A percentile compares a stretch with the other conserved stretches of the same genome.
These are phyloP conservation scores for Hibiscus syriacus DNA, from an alignment of 345 rosid species.

Conservation along the genomic window DNA sequence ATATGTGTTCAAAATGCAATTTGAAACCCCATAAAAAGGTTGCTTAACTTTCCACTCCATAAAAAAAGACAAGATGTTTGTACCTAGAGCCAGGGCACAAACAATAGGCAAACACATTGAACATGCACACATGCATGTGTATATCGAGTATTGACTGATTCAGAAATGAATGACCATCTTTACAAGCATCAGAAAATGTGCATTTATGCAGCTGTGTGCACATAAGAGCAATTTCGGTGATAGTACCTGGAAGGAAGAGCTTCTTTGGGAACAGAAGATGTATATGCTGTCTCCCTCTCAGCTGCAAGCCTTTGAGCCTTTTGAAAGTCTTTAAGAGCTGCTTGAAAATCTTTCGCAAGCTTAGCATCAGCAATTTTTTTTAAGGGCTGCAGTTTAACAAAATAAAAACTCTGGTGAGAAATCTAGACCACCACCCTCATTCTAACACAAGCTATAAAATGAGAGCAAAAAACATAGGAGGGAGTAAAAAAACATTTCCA, in stretches of 20 bases:
- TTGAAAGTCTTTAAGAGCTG: slow-evolving; percentile 59
- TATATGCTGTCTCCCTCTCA: slow-evolving; percentile 50
- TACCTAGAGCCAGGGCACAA: background rate
- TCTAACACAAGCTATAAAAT: background rate
- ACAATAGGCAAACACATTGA: background rate
- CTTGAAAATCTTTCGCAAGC: slow-evolving; percentile 63
- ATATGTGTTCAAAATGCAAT: background rate
- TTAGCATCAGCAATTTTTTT: slow-evolving; percentile 73
- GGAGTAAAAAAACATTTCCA: background rate
- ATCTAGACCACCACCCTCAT: background rate
- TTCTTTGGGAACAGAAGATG: slow-evolving; percentile 45
- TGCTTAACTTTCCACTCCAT: background rate
- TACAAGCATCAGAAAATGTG: background rate
- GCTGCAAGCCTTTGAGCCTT: slow-evolving; percentile 78
- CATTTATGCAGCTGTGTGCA: background rate
- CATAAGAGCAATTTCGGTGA: background rate
- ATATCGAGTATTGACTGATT: background rate
- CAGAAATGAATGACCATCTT: background rate
- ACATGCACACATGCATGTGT: background rate
- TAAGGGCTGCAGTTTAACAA: slow-evolving; percentile 38
- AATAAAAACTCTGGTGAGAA: background rate
- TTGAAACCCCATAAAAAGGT: background rate
- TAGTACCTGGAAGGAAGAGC: slow-evolving; percentile 44
- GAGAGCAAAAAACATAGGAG: background rate
- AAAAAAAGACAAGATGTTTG: background rate